A percentile compares a stretch with the other conserved stretches of the same genome.
Conservation (phyloP, 371 early-diverging fungal genomes). For the Mucor lusitanicus region DNA sequence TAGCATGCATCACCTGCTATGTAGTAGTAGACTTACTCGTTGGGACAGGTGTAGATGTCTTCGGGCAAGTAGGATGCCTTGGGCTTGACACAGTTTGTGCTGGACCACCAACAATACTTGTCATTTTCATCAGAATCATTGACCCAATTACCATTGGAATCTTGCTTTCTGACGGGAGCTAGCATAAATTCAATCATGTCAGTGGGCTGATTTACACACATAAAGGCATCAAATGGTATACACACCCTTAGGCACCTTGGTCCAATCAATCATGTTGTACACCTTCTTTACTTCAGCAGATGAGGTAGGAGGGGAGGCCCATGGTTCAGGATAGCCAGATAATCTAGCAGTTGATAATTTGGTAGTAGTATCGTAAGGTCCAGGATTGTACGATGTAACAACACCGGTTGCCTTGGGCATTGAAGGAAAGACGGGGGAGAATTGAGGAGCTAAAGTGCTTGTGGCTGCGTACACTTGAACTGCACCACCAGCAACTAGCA, state of each 20-base stretch:
- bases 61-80: constrained; percentile 41
- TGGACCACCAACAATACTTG: constrained; percentile 51
- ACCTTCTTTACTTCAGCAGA: constrained; percentile 38
- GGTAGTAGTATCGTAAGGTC: constrained; percentile 4
- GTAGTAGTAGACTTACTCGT: neutral
- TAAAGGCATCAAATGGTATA: neutral
- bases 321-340: constrained; percentile 33
- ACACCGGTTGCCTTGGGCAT: constrained; percentile 10
- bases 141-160: constrained; percentile 21
- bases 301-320: constrained; percentile 32
- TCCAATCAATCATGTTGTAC: constrained; percentile 44
- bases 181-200: neutral
- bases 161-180: constrained; percentile 27
- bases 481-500: constrained; percentile 15
- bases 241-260: constrained; percentile 32
- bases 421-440: constrained; percentile 17
- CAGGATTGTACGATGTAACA: constrained; percentile 13
- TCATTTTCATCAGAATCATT: constrained; percentile 16
- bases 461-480: constrained; percentile 19
- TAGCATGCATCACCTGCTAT: no score
- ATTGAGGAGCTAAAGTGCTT: constrained; percentile 15
- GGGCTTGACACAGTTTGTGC: constrained; percentile 43
- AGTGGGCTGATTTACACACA: neutral
- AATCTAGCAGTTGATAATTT: constrained; percentile 9
- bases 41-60: constrained; percentile 46